phyloP scores from a whole-genome alignment of 1,284 basidiomycete genomes.

The Ceratorhiza oryzae-sativae region DNA sequence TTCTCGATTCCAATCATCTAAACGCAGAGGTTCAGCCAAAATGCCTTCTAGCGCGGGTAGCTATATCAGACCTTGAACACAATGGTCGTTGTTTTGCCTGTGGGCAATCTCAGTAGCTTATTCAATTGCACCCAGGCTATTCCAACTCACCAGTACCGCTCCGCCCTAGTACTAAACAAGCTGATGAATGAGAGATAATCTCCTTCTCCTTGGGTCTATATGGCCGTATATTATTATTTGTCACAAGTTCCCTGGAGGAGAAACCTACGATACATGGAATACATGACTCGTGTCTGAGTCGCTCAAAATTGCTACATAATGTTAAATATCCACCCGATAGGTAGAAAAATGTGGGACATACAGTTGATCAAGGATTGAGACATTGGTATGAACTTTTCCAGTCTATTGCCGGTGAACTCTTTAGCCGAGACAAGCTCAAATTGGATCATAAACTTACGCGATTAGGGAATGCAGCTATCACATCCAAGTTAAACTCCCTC shows the following conservation, averaged over 20 bases:
- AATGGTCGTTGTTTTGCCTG: conserved; percentile 44
- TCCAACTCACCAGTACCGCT: conserved; percentile 65
- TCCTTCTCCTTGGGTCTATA: conserved; percentile 62
- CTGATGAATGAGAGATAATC: conserved; percentile 66
- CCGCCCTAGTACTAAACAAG: conserved; percentile 72
- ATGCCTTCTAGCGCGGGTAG: conserved; percentile 50
- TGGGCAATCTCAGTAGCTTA: neutral
- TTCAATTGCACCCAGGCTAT: neutral
- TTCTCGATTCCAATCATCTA: conserved; percentile 69
- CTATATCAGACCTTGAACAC: conserved; percentile 41
- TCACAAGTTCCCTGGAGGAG: too few relatives aligned
- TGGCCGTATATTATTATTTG: conserved; percentile 45
- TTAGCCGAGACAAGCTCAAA: conserved; percentile 26
- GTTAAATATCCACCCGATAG: conserved; percentile 47
- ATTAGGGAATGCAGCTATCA: conserved; percentile 62
- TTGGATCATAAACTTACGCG: conserved; percentile 53
- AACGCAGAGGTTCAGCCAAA: neutral
- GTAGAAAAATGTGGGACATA: conserved; percentile 47
- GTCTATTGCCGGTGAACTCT: conserved; percentile 49
- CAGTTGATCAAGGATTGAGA: conserved; percentile 65
- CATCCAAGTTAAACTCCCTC: too few relatives aligned
- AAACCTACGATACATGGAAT: conserved; percentile 63
- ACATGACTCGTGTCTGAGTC: conserved; percentile 59
- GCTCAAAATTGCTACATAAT: conserved; percentile 55
- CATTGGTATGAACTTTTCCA: conserved; percentile 70